Evolutionary conservation across 345 rosid genomes (phyloP), one percentile per base, ranked within the genome.

Genomic region (Lenwebbia sp.): DNA sequence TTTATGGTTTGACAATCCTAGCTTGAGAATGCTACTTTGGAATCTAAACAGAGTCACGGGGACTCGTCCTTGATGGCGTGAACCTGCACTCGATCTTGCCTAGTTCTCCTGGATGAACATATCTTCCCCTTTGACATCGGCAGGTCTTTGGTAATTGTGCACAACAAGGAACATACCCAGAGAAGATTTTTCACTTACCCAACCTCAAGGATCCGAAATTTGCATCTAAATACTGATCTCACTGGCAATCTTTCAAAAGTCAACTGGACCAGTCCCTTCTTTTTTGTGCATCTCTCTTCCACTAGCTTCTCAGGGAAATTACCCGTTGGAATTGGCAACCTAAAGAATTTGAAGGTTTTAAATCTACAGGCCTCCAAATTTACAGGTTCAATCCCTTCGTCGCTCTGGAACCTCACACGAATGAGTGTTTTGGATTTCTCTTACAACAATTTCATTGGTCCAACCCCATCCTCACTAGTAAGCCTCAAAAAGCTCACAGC

Each of bases 141-240:
- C 85, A 11, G 57, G 41, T 26, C 86, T 88, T 12, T 12, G 7
- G 25, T 28, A 5, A n/a, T n/a, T 84, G 62, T 30, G 30, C 47
- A 13, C n/a, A 86, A 53, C 62, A 56, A 44, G 88, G 86, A 0
- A 56, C 83, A 13, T 86, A 88, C 33, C 90, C 87, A 2, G 30
- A 6, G 33, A n/a, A 70, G 13, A 23, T 85, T 50, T 65, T 75
- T 19, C 84, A 37, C 22, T 54, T 90, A 3, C 90, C 88, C 37
- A 70, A n/a, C 51, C 85, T 83, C 14, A 54, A 82, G 26, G 21
- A 6, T 19, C 30, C 86, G 25, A 13, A 13, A 13, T 23, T 9
- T 88, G 22, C 23, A 50, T 10, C 7, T 11, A 7, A 84, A 83
- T 25, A 5, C 6, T 3, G 30, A 30, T 13, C 85, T 86, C 83